These are phyloP conservation scores for Symbiotaphrina buchneri DNA, from an alignment of 495 filamentous ascomycete genomes.

Conservation along the genomic window DNA sequence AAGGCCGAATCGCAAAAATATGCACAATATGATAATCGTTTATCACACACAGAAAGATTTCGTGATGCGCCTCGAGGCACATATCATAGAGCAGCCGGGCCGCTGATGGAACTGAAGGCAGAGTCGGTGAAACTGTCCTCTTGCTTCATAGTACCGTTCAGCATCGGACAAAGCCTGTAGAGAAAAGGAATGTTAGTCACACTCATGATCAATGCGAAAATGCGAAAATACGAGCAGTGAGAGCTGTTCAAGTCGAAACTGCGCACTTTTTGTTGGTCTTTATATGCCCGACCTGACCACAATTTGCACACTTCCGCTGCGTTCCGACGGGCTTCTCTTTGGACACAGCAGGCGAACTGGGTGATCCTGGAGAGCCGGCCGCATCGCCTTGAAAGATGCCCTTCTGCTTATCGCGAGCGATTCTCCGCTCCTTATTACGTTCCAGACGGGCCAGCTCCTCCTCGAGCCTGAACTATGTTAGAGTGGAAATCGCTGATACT, in stretches of 20 bases:
- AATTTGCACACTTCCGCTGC: constrained; percentile 89
- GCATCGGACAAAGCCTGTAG: constrained; percentile 61
- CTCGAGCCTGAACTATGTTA: constrained; percentile 29
- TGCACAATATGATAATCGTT: too few species aligned
- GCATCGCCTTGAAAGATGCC: constrained; percentile 23
- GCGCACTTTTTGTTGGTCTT: constrained; percentile 94
- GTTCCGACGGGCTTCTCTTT: constrained; percentile 31
- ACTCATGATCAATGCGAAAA: constrained; percentile 4
- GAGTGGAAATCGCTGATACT: constrained; percentile 3
- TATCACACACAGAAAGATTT: too few species aligned
- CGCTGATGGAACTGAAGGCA: constrained; percentile 27
- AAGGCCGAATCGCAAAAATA: too few species aligned
- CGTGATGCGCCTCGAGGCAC: neutral
- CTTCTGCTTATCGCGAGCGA: constrained; percentile 81
- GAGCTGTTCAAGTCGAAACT: neutral
- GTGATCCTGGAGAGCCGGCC: constrained; percentile 17
- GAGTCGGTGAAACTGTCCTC: constrained; percentile 25
- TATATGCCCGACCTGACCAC: constrained; percentile 88
- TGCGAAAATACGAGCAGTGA: neutral
- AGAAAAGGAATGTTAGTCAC: constrained; percentile 3
- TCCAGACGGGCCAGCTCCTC: constrained; percentile 62
- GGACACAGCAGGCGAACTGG: constrained; percentile 25
- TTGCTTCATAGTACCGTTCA: constrained; percentile 66
- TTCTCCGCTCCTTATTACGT: constrained; percentile 75
- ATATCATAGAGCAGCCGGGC: constrained; percentile 3